phyloP scores from a whole-genome alignment of 1,284 basidiomycete genomes.

The Xerocomus minutiporus region DNA sequence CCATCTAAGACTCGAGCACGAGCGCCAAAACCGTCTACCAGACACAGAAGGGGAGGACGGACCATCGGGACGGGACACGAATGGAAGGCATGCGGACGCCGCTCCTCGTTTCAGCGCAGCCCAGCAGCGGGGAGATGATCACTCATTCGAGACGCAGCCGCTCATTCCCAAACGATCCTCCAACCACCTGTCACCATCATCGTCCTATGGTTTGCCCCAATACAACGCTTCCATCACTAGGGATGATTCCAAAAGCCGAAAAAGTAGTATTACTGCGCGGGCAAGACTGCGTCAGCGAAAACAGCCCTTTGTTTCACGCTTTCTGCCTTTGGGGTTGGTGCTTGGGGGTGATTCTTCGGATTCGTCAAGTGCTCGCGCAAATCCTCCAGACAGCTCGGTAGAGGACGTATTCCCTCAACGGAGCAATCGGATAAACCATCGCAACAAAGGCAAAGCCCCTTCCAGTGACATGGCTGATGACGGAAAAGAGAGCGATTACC shows the following conservation, averaged over 20 bases:
- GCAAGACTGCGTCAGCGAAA: conserved; percentile 23
- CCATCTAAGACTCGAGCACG: conserved; percentile 65
- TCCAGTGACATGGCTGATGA: conserved; percentile 7
- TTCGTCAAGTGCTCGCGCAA: not conserved
- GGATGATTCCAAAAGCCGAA: conserved; percentile 29
- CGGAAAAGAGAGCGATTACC: conserved; percentile 61
- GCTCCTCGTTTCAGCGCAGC: conserved; percentile 2
- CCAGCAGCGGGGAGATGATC: conserved; percentile 12
- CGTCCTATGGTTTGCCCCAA: conserved; percentile 17
- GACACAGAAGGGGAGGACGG: conserved; percentile 17
- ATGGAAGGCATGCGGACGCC: conserved; percentile 1
- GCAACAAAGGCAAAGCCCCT: conserved; percentile 5
- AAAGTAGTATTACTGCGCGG: conserved; percentile 20
- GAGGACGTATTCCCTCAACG: conserved; percentile 23
- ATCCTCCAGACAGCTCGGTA: conserved; percentile 21
- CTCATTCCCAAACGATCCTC: conserved; percentile 26
- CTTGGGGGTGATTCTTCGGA: conserved; percentile 13
- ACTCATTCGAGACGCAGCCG: conserved; percentile 26
- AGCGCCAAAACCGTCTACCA: conserved; percentile 19
- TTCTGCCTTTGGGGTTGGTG: conserved; percentile 16
- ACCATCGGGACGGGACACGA: conserved; percentile 1
- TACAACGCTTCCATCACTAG: conserved; percentile 4
- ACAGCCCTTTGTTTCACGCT: conserved; percentile 18
- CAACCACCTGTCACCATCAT: conserved; percentile 13
- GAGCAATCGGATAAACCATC: conserved; percentile 8